Conservation (phyloP, 331 rosid species). For the Prunus yedoensis region DNA sequence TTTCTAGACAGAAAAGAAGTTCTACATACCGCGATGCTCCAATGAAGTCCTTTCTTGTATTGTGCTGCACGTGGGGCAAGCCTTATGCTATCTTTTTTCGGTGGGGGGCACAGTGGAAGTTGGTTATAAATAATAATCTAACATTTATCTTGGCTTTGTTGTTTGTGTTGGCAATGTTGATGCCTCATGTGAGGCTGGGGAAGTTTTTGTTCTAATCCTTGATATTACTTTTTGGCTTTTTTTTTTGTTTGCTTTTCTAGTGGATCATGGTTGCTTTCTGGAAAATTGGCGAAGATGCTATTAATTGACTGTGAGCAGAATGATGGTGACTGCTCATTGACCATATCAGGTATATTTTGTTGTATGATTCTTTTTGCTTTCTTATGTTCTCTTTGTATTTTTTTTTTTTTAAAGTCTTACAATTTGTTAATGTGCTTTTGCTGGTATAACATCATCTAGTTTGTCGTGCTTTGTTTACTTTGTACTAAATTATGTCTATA, state of each 20-base stretch:
- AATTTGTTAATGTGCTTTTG: background rate
- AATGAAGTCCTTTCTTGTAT: too few relatives aligned
- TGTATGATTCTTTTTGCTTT: conserved; percentile 12
- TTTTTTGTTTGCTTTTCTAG: conserved; percentile 30
- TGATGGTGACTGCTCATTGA: conserved; percentile 57
- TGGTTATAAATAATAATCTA: background rate
- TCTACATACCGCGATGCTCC: too few relatives aligned
- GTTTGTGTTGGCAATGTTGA: background rate
- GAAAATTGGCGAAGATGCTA: conserved; percentile 80
- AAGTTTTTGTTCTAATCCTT: conserved; percentile 14
- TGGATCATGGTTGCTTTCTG: conserved; percentile 87
- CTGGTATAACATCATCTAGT: background rate
- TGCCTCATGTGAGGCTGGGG: background rate
- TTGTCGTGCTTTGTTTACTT: background rate
- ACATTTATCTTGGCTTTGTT: background rate
- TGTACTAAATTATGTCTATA: background rate
- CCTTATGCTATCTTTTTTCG: background rate
- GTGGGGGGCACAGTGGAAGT: too few relatives aligned
- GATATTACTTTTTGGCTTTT: background rate
- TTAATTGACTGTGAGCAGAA: conserved; percentile 80
- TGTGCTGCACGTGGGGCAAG: too few relatives aligned
- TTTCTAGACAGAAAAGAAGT: too few relatives aligned
- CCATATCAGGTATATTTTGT: conserved; percentile 58
- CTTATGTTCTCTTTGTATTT: background rate
- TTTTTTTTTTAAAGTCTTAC: background rate